Base-by-base conservation (phyloP, 2,329 filamentous ascomycete genomes). In the Colletotrichum zoysiae region DNA sequence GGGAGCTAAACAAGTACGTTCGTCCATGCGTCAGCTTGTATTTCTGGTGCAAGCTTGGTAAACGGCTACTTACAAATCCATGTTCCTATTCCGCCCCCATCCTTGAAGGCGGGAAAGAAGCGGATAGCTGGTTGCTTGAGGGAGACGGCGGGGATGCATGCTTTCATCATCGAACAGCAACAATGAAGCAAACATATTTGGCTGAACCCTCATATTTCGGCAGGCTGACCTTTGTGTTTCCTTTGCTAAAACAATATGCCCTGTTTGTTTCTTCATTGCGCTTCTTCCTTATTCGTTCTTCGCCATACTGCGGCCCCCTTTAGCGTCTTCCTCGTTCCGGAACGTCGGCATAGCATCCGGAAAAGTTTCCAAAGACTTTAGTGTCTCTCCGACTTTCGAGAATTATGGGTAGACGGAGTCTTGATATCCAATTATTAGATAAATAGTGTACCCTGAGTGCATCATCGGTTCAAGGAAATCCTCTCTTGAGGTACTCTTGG, bases 381-480 rank as follows among this genome's bases (percentile, higher is more conserved):
- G 20, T 33, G 3, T 33, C 12, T 12, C 18, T 38, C 40, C 7
- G 5, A 12, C 33, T 40, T 12, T 16, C 35, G 26, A 9, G 35
- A 12, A n/a, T 23, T 1, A 3, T 57, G 11, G 12, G 3, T 40
- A 58, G 20, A 16, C n/a, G 14, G 23, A 8, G 2, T 16, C 12
- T 35, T 4, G 18, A 4, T 5, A 3, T 42, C 55, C 5, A 5
- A n/a, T 53, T 55, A 11, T 33, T 44, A 20, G 33, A 42, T 33
- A 9, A 35, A 55, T 46, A 56, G 55, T 8, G 12, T 64, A 64
- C 61, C 56, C 23, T 11, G 23, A 64, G 23, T 53, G 16, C 18
- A 11, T 30, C 38, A 11, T 51, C n/a, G 1, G 3, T 50, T 11
- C 5, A 23, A 51, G 35, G 14, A 51, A 16, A 20, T 1, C 14